phyloP scores from a whole-genome alignment of 2,329 filamentous ascomycete genomes.

The Fonsecaea multimorphosa region DNA sequence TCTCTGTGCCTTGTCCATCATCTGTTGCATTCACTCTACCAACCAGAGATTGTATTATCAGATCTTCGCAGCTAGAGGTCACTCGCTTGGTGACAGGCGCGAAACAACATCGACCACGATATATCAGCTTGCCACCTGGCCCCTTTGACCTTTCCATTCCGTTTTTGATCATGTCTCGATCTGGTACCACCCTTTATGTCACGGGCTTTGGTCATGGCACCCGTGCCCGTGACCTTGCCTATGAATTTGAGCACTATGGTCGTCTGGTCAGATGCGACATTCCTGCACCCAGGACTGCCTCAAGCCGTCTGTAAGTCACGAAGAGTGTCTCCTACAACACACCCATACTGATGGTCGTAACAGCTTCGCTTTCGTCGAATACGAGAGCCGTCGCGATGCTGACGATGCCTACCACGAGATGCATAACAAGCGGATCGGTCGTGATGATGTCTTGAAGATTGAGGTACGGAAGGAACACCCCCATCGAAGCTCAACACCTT shows the following conservation, averaged over 20 bases:
- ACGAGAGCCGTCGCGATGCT: constrained; percentile 96
- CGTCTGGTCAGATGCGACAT: constrained; percentile 98
- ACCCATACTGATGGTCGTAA: constrained; percentile 42
- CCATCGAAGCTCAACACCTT: background rate
- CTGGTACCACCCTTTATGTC: constrained; percentile 90
- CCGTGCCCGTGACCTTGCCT: constrained; percentile 97
- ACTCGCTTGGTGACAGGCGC: background rate
- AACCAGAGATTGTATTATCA: constrained; percentile 13
- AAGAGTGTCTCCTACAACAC: constrained; percentile 40
- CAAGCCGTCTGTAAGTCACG: constrained; percentile 86
- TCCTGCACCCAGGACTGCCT: constrained; percentile 89
- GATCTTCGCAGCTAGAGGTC: constrained; percentile 15
- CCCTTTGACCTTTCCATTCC: constrained; percentile 10
- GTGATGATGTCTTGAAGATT: constrained; percentile 95
- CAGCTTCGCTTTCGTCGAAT: constrained; percentile 97
- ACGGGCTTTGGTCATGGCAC: constrained; percentile 99
- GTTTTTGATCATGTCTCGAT: constrained; percentile 64
- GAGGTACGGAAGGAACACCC: constrained; percentile 67
- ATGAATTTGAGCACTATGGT: constrained; percentile 99
- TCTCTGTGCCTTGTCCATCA: constrained; percentile 7
- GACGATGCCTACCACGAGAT: constrained; percentile 99
- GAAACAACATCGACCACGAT: constrained; percentile 11
- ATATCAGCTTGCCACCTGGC: constrained; percentile 22
- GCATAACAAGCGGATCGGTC: constrained; percentile 98
- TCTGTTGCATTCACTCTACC: constrained; percentile 17